Evolutionary conservation across 805 yeast species (phyloP), one percentile per base, ranked within the genome.

Genomic region (Starmera dryadoides): DNA sequence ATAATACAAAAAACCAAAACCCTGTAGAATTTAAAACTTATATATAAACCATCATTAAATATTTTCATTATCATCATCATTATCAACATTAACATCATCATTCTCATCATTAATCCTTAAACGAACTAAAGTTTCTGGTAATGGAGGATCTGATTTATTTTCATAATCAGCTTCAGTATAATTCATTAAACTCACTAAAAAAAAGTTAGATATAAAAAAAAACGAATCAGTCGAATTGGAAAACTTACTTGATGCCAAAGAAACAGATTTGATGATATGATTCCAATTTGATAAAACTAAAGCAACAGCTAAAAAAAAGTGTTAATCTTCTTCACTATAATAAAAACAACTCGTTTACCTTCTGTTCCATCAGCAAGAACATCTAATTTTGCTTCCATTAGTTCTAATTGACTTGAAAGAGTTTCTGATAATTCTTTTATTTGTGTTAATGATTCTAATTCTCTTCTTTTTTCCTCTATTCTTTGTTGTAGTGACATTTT

Each of bases 101-200:
- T 54, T 53, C 22, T 68, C 71, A n/a, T 69, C 64, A 33, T 69
- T 68, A 14, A 78, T 53, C 35, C 71, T 66, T 25, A 82, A 67
- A 36, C 89, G 63, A 4, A 82, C 81, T 45, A 82, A 59, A 0
- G 83, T 66, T 49, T 81, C 89, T 1, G 89, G 86, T 34, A 77
- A 58, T 2, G 85, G 81, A 3, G 63, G 58, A 1, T 56, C 60
- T 25, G 54, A 55, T 7, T 45, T 44, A 22, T 52, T 49, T 32
- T 53, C 59, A n/a, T 60, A 65, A 25, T 58, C 58, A 2, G 47
- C 40, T 12, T 50, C 48, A 2, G 46, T 38, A 46, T 42, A 75
- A 51, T n/a, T 78, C 69, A 50, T 70, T 50, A 20, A 76, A 66
- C 25, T 49, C 56, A 51, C 60, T 54, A 9, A 14, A 16, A 7